These are phyloP conservation scores for Pythium diclinum DNA, from an alignment of 352 stramenopile genomes.

Conservation along the genomic window DNA sequence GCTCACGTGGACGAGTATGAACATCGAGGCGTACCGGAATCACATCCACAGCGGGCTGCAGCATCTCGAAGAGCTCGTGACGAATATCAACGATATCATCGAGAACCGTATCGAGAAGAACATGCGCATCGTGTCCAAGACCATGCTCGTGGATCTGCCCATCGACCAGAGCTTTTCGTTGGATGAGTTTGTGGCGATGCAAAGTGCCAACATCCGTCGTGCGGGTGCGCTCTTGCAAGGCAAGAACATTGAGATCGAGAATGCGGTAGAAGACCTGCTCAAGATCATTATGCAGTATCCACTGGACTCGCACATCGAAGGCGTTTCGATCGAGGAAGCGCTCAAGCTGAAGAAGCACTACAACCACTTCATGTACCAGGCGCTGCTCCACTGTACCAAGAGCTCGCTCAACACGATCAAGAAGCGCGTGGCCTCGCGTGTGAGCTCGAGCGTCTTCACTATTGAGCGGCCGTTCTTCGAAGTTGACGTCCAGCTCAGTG, in stretches of 20 bases:
- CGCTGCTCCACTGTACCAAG: slow-evolving; percentile 96
- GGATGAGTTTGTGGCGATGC: slow-evolving; percentile 97
- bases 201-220: slow-evolving; percentile 92
- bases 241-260: slow-evolving; percentile 98
- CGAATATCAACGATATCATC: slow-evolving; percentile 99
- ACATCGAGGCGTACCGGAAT: slow-evolving; percentile 97
- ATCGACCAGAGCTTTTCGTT: slow-evolving; percentile 96
- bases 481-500: slow-evolving; percentile 95
- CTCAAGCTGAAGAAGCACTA: slow-evolving; percentile 98
- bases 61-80: slow-evolving; percentile 96
- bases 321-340: slow-evolving; percentile 91
- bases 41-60: slow-evolving; percentile 92
- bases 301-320: slow-evolving; percentile 95
- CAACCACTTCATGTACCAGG: slow-evolving; percentile 99
- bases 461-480: slow-evolving; percentile 97
- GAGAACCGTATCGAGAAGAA: slow-evolving; percentile 99
- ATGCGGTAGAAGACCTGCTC: slow-evolving; percentile 96
- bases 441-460: slow-evolving; percentile 86
- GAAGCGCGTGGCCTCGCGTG: slow-evolving; percentile 94
- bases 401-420: slow-evolving; percentile 98
- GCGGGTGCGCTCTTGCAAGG: slow-evolving; percentile 92
- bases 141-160: slow-evolving; percentile 95
- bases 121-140: slow-evolving; percentile 97
- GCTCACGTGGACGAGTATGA: slow-evolving; percentile 99
- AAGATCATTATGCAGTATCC: slow-evolving; percentile 95